Percentiles rank a stretch among this genome's conserved stretches.
Conservation (phyloP, 106 monocot species). For the Agapanthus africanus region DNA sequence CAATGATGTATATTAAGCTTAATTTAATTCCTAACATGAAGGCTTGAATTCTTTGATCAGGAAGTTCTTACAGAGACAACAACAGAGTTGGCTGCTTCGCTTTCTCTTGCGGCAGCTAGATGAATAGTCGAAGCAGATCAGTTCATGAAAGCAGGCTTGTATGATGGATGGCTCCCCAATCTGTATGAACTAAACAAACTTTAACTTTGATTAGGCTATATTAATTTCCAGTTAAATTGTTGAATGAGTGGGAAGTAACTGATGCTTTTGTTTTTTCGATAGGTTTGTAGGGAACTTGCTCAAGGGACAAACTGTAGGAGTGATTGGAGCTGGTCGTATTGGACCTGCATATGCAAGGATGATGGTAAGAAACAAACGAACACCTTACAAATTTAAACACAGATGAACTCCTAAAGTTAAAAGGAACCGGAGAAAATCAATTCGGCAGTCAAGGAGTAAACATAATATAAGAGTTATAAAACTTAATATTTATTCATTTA, state of each 20-base stretch:
- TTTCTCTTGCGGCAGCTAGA: constrained; percentile 77
- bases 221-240: background rate
- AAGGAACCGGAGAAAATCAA: no score
- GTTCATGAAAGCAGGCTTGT: constrained; percentile 90
- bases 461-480: no score
- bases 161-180: constrained; percentile 97
- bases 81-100: constrained; percentile 87
- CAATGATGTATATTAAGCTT: no score
- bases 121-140: constrained; percentile 95
- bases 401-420: no score
- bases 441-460: no score
- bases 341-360: constrained; percentile 98
- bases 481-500: no score
- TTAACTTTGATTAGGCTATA: background rate
- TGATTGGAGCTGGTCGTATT: constrained; percentile 95
- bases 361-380: constrained; percentile 95
- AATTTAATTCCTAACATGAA: no score
- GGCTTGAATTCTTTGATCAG: no score
- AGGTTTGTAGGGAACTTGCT: constrained; percentile 96
- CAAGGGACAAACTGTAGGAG: constrained; percentile 94
- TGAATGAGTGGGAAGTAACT: background rate
- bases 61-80: constrained; percentile 98
- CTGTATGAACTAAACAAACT: constrained; percentile 40
- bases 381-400: no score
- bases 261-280: background rate